Evolutionary conservation across 1,284 basidiomycete species (phyloP).

Genomic region (Ganoderma sp.): DNA sequence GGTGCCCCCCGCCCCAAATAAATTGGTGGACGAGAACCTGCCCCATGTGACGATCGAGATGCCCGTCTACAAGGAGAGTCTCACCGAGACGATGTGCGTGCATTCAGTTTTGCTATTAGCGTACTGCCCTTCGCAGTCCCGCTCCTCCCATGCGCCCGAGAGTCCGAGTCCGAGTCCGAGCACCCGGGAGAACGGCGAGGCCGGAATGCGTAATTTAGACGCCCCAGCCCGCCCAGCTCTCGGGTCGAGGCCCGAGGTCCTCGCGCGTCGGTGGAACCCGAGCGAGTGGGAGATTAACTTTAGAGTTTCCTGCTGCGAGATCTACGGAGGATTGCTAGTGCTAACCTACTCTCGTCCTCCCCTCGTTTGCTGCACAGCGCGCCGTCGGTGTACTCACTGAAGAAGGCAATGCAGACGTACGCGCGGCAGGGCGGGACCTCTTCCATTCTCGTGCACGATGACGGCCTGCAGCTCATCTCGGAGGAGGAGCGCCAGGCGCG

Average conservation of each 20-base stretch:
- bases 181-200: too few species aligned
- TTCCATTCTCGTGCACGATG: conserved; percentile 77
- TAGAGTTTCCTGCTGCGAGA: conserved; percentile 17
- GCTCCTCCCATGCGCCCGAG: neutral
- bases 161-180: neutral
- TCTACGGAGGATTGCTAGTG: conserved; percentile 10
- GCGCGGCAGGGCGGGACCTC: conserved; percentile 83
- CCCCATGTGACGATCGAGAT: conserved; percentile 80
- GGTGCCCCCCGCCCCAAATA: conserved; percentile 59
- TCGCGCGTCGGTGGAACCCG: neutral
- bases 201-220: neutral
- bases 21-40: conserved; percentile 61
- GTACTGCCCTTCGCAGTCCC: neutral
- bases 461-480: conserved; percentile 58
- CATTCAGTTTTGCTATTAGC: neutral
- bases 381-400: conserved; percentile 81
- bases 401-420: conserved; percentile 87
- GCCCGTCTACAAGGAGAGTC: conserved; percentile 82
- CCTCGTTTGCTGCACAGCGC: conserved; percentile 46
- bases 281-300: conserved; percentile 6
- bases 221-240: neutral
- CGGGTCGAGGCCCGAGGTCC: neutral
- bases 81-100: conserved; percentile 70
- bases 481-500: conserved; percentile 45
- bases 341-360: neutral